Percentiles rank a stretch among this genome's conserved stretches.
Conservation (phyloP, 192 early-diverging fungal species). For the Backusella circina region DNA sequence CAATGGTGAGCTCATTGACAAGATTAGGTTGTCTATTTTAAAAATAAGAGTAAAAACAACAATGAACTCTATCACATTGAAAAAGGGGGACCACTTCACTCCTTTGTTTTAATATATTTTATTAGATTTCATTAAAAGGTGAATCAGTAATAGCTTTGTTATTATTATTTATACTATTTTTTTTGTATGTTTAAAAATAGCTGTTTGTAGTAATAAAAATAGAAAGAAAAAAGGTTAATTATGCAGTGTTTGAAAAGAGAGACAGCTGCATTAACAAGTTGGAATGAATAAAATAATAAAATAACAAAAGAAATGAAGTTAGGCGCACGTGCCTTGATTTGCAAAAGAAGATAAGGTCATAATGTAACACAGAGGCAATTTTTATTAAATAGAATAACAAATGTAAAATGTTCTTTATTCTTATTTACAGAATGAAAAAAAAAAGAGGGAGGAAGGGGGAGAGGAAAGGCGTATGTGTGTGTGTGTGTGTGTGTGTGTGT, state of each 20-base stretch:
- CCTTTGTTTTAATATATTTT: background rate
- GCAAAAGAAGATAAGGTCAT: conserved; percentile 11
- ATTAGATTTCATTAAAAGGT: background rate
- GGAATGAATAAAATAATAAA: background rate
- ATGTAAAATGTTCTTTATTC: background rate
- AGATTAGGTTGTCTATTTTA: background rate
- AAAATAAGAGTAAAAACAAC: background rate
- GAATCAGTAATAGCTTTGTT: background rate
- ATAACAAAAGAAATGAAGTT: background rate
- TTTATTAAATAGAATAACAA: background rate
- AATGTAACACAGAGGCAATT: background rate
- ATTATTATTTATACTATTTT: background rate
- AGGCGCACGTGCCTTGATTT: conserved; percentile 1
- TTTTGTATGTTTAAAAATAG: background rate
- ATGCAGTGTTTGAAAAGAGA: background rate
- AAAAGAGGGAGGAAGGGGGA: background rate
- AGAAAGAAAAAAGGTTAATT: background rate
- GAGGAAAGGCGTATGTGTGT: background rate
- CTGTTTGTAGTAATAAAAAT: background rate
- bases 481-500: background rate
- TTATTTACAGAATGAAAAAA: conserved; percentile 4
- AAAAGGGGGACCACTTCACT: background rate
- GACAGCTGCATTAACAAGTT: background rate
- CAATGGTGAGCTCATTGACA: background rate
- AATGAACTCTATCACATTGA: background rate